These are phyloP conservation scores for Lactarius vividus DNA, from an alignment of 768 basidiomycete genomes.

Conservation along the genomic window DNA sequence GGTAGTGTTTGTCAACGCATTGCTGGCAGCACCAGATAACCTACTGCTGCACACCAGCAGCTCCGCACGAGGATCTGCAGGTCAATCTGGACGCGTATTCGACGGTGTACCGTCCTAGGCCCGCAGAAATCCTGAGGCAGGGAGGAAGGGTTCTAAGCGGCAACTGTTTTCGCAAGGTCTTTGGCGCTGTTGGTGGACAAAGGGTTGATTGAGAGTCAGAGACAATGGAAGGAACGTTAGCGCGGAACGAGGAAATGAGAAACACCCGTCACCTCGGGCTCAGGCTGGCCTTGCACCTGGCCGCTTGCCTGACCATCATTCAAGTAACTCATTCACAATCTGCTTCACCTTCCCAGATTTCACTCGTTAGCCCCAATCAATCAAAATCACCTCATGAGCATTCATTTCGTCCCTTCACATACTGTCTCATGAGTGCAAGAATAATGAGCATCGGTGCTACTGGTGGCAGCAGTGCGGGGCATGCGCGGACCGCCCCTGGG, in stretches of 20 bases:
- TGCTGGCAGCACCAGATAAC: slow-evolving; percentile 72
- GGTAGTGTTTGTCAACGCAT: slow-evolving; percentile 54
- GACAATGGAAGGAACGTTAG: slow-evolving; percentile 29
- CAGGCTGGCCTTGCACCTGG: no score
- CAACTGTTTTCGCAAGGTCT: slow-evolving; percentile 55
- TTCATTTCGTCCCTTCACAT: no score
- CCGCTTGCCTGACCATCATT: no score
- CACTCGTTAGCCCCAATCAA: no score
- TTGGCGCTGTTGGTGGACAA: slow-evolving; percentile 68
- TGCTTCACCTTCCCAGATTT: no score
- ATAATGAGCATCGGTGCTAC: no score
- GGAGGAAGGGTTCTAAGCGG: slow-evolving; percentile 40
- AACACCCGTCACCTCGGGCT: no score
- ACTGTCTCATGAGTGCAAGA: no score
- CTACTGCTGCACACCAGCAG: slow-evolving; percentile 75
- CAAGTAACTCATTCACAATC: neutral
- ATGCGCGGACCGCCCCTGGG: no score
- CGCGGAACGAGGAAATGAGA: no score
- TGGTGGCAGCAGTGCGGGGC: no score
- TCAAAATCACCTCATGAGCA: no score
- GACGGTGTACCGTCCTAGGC: slow-evolving; percentile 49
- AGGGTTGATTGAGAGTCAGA: slow-evolving; percentile 68
- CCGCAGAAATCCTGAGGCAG: slow-evolving; percentile 43
- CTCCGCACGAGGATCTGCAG: slow-evolving; percentile 37
- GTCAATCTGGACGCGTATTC: slow-evolving; percentile 44